Evolutionary conservation across 2,329 filamentous ascomycete species (phyloP).

Genomic region (Calonectria montana): DNA sequence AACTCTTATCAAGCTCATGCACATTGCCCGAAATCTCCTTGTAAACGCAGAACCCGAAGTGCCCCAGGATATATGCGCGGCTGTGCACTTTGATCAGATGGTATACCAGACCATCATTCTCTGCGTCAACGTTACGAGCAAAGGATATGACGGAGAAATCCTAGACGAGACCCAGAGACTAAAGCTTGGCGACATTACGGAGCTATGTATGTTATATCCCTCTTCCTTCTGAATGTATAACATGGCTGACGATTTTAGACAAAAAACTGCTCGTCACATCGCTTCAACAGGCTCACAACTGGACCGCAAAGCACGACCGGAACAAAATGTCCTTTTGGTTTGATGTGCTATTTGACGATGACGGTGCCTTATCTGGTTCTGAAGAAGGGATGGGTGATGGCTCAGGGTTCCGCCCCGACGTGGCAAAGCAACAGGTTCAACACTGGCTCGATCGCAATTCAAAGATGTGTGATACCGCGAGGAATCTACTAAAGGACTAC

Average conservation of each 20-base stretch:
- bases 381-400: slow-evolving; percentile 65
- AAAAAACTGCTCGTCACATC: slow-evolving; percentile 75
- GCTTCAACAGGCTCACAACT: slow-evolving; percentile 75
- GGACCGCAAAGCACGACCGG: slow-evolving; percentile 75
- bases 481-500: slow-evolving; percentile 66
- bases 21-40: slow-evolving; percentile 73
- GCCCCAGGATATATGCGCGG: slow-evolving; percentile 73
- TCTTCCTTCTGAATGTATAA: background rate
- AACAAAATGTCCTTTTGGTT: slow-evolving; percentile 79
- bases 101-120: slow-evolving; percentile 74
- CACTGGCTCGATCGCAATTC: slow-evolving; percentile 74
- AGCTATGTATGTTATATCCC: slow-evolving; percentile 65
- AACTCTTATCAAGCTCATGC: slow-evolving; percentile 74
- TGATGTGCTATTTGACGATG: slow-evolving; percentile 72
- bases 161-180: slow-evolving; percentile 67
- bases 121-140: slow-evolving; percentile 75
- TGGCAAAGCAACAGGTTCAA: slow-evolving; percentile 69
- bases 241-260: slow-evolving; percentile 53
- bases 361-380: slow-evolving; percentile 57
- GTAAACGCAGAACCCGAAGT: slow-evolving; percentile 74
- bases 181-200: slow-evolving; percentile 72
- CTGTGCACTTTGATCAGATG: slow-evolving; percentile 73
- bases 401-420: slow-evolving; percentile 64
- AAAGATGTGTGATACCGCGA: slow-evolving; percentile 67
- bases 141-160: slow-evolving; percentile 74